phyloP scores from a whole-genome alignment of 345 rosid species.

The Heritiera littoralis region DNA sequence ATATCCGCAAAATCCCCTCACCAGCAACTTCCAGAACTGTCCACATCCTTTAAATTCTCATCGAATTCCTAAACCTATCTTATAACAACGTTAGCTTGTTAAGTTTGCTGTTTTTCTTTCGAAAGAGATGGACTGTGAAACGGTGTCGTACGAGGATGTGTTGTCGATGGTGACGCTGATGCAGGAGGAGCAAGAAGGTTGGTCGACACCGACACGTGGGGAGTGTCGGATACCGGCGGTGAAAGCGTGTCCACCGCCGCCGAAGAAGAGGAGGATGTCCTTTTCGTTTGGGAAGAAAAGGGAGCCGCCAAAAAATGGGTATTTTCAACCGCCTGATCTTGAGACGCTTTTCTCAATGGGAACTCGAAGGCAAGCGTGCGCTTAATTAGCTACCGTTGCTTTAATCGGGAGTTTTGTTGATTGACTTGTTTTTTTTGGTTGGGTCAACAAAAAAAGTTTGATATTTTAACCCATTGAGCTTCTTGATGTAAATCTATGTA shows the following conservation, averaged over 20 bases:
- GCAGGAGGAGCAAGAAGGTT: conserved; percentile 12
- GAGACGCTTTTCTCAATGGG: conserved; percentile 45
- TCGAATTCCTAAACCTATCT: not conserved
- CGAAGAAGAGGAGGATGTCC: conserved; percentile 52
- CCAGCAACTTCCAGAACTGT: conserved; percentile 11
- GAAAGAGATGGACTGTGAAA: not conserved
- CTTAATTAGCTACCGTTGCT: not conserved
- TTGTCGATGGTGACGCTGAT: not conserved
- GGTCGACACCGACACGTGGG: conserved; percentile 52
- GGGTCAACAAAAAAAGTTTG: not conserved
- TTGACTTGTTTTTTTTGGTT: not conserved
- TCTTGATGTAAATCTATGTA: not conserved
- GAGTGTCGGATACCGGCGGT: conserved; percentile 50
- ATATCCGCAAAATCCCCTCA: not conserved
- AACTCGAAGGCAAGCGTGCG: not conserved
- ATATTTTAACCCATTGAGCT: not conserved
- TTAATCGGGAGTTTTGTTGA: not conserved
- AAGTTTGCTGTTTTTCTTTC: not conserved
- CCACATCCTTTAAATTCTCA: not conserved
- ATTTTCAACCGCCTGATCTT: conserved; percentile 71
- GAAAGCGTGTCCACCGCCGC: conserved; percentile 63
- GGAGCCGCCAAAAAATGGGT: conserved; percentile 59
- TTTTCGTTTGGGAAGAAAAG: conserved; percentile 31
- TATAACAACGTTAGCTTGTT: not conserved
- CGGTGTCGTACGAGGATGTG: conserved; percentile 6